Conservation (phyloP, 495 filamentous ascomycete genomes). For the Chaetomium fimeti region DNA sequence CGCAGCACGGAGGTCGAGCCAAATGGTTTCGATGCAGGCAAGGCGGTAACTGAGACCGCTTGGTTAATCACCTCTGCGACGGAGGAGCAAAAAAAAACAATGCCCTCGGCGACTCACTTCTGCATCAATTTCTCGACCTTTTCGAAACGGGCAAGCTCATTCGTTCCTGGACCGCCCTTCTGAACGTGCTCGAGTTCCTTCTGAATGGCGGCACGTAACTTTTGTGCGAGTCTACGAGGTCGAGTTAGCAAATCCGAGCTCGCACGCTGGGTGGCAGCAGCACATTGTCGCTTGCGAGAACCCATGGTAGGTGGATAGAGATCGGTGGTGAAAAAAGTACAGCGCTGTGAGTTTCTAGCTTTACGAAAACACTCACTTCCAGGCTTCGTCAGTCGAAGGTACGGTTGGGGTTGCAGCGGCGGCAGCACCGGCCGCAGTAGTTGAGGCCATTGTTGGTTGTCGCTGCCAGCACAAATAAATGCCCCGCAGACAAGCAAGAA, state of each 20-base stretch:
- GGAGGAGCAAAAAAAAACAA: conserved; percentile 23
- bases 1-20: conserved; percentile 71
- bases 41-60: conserved; percentile 59
- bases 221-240: conserved; percentile 30
- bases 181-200: conserved; percentile 47
- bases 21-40: conserved; percentile 67
- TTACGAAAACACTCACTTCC: conserved; percentile 30
- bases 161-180: conserved; percentile 45
- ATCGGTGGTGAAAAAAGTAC: not conserved
- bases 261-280: not conserved
- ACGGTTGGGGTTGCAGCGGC: conserved; percentile 6
- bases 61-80: conserved; percentile 34
- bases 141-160: conserved; percentile 53
- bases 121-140: conserved; percentile 58
- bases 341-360: not conserved
- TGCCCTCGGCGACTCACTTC: conserved; percentile 49
- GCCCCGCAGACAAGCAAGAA: not conserved
- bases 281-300: not conserved
- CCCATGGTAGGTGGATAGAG: not conserved
- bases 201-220: conserved; percentile 25
- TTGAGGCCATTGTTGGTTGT: conserved; percentile 25
- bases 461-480: conserved; percentile 1
- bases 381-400: conserved; percentile 25
- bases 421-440: not conserved
- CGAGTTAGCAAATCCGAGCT: conserved; percentile 21